Conservation (phyloP, 2,329 filamentous ascomycete genomes). For the Fusarium sp. region DNA sequence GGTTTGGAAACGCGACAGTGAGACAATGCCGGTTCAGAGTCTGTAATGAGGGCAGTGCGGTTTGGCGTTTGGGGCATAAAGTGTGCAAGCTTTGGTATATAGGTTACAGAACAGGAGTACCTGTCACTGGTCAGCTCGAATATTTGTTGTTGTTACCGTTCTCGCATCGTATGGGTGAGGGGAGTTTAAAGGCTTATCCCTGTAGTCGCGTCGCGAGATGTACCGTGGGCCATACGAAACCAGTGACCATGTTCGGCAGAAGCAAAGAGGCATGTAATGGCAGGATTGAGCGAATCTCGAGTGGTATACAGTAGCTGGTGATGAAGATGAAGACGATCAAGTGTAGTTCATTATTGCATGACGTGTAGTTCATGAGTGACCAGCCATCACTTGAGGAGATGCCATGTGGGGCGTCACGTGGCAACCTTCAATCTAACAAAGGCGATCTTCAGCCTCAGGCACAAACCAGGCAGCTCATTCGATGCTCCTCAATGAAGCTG, state of each 20-base stretch:
- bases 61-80: neutral
- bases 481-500: neutral
- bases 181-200: neutral
- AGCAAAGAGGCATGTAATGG: neutral
- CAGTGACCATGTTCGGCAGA: neutral
- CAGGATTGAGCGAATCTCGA: neutral
- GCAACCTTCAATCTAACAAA: neutral
- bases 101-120: neutral
- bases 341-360: neutral
- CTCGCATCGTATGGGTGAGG: neutral
- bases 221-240: neutral
- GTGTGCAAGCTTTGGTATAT: neutral
- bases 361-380: neutral
- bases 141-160: neutral
- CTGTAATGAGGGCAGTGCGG: neutral
- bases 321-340: neutral
- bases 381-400: neutral
- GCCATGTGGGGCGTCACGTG: neutral
- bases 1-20: neutral
- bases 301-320: neutral
- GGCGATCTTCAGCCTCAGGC: slow-evolving; percentile 21
- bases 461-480: neutral
- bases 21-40: neutral
- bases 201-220: neutral
- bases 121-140: neutral